These are phyloP conservation scores for Magnusiomyces starmeri DNA, from an alignment of 1,139 yeast genomes.

Conservation along the genomic window DNA sequence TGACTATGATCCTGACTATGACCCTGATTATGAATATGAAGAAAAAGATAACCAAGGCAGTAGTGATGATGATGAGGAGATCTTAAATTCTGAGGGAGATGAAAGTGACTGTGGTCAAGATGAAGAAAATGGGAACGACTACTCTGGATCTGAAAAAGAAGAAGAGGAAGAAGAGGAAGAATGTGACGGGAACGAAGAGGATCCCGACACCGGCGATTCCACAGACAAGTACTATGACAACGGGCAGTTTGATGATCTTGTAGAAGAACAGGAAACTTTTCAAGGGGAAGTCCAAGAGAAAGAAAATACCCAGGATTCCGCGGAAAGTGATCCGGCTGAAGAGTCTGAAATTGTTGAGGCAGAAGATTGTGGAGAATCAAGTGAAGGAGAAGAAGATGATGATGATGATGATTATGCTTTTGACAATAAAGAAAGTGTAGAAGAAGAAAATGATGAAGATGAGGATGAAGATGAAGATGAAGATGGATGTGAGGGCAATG, in stretches of 20 bases:
- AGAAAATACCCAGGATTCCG: too few relatives aligned
- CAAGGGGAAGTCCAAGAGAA: neutral
- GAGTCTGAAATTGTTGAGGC: too few relatives aligned
- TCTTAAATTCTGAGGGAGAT: neutral
- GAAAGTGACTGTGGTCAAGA: neutral
- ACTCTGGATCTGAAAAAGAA: slow-evolving; percentile 4
- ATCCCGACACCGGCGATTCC: slow-evolving; percentile 8
- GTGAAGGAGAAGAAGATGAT: slow-evolving; percentile 7
- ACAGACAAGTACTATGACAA: slow-evolving; percentile 3
- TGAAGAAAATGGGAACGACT: neutral
- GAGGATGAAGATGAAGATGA: slow-evolving; percentile 4
- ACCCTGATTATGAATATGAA: neutral
- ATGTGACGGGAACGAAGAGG: slow-evolving; percentile 1
- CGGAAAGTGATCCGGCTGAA: too few relatives aligned
- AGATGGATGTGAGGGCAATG: neutral
- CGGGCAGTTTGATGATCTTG: neutral
- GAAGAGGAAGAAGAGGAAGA: slow-evolving; percentile 2
- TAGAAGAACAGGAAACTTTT: neutral
- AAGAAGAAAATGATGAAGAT: slow-evolving; percentile 7
- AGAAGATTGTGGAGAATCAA: neutral
- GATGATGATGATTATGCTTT: slow-evolving; percentile 10
- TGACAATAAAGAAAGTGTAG: slow-evolving; percentile 8
- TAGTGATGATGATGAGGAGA: slow-evolving; percentile 6
- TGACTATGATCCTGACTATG: neutral
- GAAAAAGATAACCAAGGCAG: neutral